A percentile compares a stretch with the other conserved stretches of the same genome.
These are phyloP conservation scores for Albifimbria verrucaria DNA, from an alignment of 2,329 filamentous ascomycete genomes.

Conservation along the genomic window DNA sequence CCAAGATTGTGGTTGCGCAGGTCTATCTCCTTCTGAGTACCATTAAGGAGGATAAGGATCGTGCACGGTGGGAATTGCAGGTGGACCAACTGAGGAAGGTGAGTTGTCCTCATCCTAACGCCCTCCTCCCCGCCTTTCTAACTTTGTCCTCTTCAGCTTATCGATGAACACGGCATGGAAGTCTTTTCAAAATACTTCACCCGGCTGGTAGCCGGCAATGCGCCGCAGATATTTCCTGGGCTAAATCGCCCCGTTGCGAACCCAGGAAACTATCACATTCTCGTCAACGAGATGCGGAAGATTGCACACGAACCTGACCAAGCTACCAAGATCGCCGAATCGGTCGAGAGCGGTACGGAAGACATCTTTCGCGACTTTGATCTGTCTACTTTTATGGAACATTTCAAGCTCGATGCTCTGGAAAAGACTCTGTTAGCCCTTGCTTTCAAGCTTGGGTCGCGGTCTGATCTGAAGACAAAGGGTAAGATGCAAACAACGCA, in stretches of 20 bases:
- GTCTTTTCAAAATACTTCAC: slow-evolving; percentile 95
- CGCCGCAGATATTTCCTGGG: slow-evolving; percentile 83
- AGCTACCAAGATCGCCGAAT: slow-evolving; percentile 87
- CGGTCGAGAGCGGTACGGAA: slow-evolving; percentile 84
- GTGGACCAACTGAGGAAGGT: slow-evolving; percentile 91
- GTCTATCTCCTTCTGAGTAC: slow-evolving; percentile 91
- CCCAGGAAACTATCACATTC: slow-evolving; percentile 77
- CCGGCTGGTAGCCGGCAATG: slow-evolving; percentile 87
- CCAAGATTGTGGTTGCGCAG: slow-evolving; percentile 93
- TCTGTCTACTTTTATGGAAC: slow-evolving; percentile 89
- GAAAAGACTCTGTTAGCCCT: slow-evolving; percentile 85
- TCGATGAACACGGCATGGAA: slow-evolving; percentile 99
- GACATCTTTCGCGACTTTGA: slow-evolving; percentile 97
- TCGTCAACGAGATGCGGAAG: slow-evolving; percentile 82
- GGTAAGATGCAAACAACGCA: slow-evolving; percentile 48
- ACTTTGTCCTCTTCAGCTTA: slow-evolving; percentile 57
- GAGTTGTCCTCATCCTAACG: slow-evolving; percentile 24
- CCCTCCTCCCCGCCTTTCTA: slow-evolving; percentile 1
- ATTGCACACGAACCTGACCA: slow-evolving; percentile 77
- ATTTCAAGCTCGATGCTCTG: slow-evolving; percentile 88
- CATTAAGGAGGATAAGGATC: slow-evolving; percentile 89
- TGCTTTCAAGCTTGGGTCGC: slow-evolving; percentile 80
- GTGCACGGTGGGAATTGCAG: slow-evolving; percentile 88
- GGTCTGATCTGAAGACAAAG: slow-evolving; percentile 82
- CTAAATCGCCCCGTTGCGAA: slow-evolving; percentile 70